Evolutionary conservation across 495 filamentous ascomycete genomes (phyloP).

Genomic region (Aspergillus conjunctus): DNA sequence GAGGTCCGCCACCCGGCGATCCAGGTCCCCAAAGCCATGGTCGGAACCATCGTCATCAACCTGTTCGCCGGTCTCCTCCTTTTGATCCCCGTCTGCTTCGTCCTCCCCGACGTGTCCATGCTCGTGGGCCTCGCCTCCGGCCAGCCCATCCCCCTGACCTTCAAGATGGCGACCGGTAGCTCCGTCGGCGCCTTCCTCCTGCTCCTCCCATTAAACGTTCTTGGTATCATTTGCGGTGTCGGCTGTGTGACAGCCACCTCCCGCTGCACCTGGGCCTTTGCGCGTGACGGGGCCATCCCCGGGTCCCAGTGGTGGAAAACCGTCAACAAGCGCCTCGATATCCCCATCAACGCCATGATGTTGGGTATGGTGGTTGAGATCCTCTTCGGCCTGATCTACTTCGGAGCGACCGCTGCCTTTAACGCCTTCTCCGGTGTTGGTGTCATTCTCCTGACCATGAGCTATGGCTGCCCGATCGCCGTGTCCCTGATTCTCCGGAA

Average conservation of each 20-base stretch:
- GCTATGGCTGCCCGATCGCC: constrained; percentile 66
- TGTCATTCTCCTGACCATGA: constrained; percentile 62
- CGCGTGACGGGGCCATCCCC: constrained; percentile 60
- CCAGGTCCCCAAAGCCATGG: constrained; percentile 71
- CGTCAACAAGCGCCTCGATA: constrained; percentile 52
- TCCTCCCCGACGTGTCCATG: constrained; percentile 56
- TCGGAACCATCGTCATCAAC: constrained; percentile 70
- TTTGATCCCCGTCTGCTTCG: constrained; percentile 65
- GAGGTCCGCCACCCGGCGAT: constrained; percentile 71
- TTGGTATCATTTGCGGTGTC: constrained; percentile 57
- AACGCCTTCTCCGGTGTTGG: constrained; percentile 68
- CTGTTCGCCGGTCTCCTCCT: constrained; percentile 70
- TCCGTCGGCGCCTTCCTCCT: constrained; percentile 58
- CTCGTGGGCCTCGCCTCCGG: constrained; percentile 52
- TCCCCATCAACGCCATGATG: constrained; percentile 57
- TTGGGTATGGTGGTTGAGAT: constrained; percentile 57
- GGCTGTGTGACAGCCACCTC: constrained; percentile 60
- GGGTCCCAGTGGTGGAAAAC: constrained; percentile 47
- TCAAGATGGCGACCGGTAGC: constrained; percentile 54
- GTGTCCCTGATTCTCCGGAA: constrained; percentile 52
- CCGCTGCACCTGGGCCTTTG: constrained; percentile 62
- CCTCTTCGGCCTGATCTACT: constrained; percentile 64
- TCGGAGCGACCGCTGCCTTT: constrained; percentile 62
- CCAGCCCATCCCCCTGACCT: constrained; percentile 61
- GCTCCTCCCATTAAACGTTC: constrained; percentile 56